Evolutionary conservation across 192 early-diverging fungal species (phyloP), one percentile per base, ranked within the genome.

Genomic region (Coemansia sp.): DNA sequence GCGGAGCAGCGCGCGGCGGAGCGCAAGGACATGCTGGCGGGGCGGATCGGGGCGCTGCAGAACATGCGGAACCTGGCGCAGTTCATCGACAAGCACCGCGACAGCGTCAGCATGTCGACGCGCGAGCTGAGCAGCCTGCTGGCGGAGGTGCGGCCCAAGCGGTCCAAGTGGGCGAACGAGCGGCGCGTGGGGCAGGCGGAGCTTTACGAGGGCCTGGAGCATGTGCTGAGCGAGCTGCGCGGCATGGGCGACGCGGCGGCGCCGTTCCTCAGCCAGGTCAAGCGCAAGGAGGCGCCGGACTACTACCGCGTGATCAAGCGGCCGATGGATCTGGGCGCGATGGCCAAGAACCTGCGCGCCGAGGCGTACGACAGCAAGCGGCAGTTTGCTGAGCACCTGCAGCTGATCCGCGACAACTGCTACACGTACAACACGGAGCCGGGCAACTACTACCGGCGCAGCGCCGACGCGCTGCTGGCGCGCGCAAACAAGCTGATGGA

Each of bases 301-400:
- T 98, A 98, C 62, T 88, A 84, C 68, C 86, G 91, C 41, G 91
- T 99, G 42, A 94, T 99, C 58, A 86, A 85, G 64, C 66, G 87
- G 6, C 96, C 96, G 4, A 99, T 99, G 96, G 96, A 99, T 78
- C 77, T 99, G 27, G 85, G 83, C 12, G 87, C 89, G 30, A 91
- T 99, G 64, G 72, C 89, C 38, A 91, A 89, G 62, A 95, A 97
- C 54, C 74, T 99, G 50, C 86, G 88, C 62, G 58, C 42, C 8
- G 82, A 86, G 41, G 71, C 83, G 43, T 99, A 99, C 71, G 79
- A 86, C 50, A 86, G 82, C 80, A 97, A 97, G 69, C 64, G 81
- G 6, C 89, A 93, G 53, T 97, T 99, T 79, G 66, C 79, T 3
- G 70, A 83, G n/a, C 94, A 99, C 54, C 62, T 97, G 26, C 81